Evolutionary conservation across 2,329 filamentous ascomycete species (phyloP), one percentile per base, ranked within the genome.

Genomic region (Beauveria caledonica): DNA sequence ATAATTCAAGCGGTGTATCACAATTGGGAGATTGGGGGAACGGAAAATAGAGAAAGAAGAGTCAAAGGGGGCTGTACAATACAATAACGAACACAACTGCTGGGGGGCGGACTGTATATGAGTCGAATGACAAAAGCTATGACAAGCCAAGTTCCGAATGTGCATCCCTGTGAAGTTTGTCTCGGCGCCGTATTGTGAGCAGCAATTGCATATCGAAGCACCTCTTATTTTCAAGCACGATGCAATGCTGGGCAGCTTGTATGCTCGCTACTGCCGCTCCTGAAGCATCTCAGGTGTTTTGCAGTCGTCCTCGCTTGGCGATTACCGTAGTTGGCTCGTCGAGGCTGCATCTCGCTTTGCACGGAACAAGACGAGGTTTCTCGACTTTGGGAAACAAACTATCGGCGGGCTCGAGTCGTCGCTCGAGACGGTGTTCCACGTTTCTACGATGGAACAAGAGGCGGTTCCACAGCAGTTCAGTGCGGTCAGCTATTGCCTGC

Each of bases 271-370:
- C 33, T 36, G 33, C 11, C 33, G 11, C 33, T 36, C 33, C 33
- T 11, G 33, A 11, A 36, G 33, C 33, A 36, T 36, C 33, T 36
- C 11, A 13, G 48, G 25, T 51, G 7, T 48, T 46, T 65, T 73
- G 9, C 13, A 36, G 13, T 13, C 11, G 1, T 5, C 1, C 11
- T 36, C 11, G 33, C 33, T 13, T 13, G 33, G 33, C 11, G 11
- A 11, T 36, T 11, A 13, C 33, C 11, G 33, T 11, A 11, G 5
- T 13, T 86, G 83, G 83, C 74, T 86, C 8, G 68, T 73, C n/a
- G 67, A 69, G 9, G 74, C 77, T 42, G 84, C 5, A 72, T 85
- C 54, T 71, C 71, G 42, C 75, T 80, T 49, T 80, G n/a, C 81
- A 0, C 72, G 74, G 42, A 78, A 77, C 19, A 74, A 77, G 49